Base-by-base conservation (phyloP, 176 grass and related monocot genomes). In the Ananas comosus region DNA sequence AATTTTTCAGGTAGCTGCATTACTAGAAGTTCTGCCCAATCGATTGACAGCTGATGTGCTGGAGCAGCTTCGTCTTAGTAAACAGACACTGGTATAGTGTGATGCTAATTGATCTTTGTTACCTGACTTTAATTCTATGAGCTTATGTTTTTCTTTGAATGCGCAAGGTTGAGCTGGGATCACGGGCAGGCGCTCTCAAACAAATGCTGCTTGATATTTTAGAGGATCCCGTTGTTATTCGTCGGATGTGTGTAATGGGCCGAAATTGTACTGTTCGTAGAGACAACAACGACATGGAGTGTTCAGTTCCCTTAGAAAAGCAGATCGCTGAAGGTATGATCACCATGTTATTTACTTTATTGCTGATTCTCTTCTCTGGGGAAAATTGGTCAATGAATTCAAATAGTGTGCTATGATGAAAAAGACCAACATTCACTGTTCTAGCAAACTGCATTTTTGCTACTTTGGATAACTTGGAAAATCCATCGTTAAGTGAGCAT, bases 11-110 rank as follows among this genome's bases (percentile, higher is more conserved):
- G 94, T 97, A 21, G 87, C 65, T 80, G 51, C 77, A 65, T 85
- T 97, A 80, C 87, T 97, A 74, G 89, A 97, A 81, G 94, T 97
- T 90, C 70, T 97, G 72, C 89, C 94, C 73, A 97, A 97, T 83
- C 76, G 87, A 25, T 74, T 97, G 75, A 97, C 94, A 50, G 94
- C 80, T 82, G 87, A 97, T 79, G 89, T 90, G 64, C 71, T 97
- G 76, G 94, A 97, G 82, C 80, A 97, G 66, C 94, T 97, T 81
- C 94, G 94, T 64, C 86, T 97, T 67, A 92, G 86, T 75, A 97
- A 97, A 88, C 94, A 97, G 79, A 73, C 76, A 11, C 68, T 97
- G 86, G 94, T 85, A 90, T 77, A 51, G 53, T 65, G 69, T 4
- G 25, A 11, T 22, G 63, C 42, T 63, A 9, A 42, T 54, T 50